Evolutionary conservation across 768 basidiomycete species (phyloP), one percentile per base, ranked within the genome.

Genomic region (Agrocybe praecox): DNA sequence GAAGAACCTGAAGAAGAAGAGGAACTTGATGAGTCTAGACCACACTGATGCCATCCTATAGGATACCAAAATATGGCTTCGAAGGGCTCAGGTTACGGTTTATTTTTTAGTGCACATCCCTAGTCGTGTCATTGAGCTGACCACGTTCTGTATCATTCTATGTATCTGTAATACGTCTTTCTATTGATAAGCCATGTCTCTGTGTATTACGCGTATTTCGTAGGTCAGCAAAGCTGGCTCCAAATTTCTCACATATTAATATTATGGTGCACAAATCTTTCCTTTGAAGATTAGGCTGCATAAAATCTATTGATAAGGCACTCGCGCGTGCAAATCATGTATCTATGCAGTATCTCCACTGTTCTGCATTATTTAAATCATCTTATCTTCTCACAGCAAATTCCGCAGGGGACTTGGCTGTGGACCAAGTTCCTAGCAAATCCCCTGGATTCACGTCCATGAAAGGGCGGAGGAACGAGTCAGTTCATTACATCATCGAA

Each of bases 1-100:
- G 92, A 94, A 63, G 87, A 85, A 66, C 87, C 80, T n/a, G 80
- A 82, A 64, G 78, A 72, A 11, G 80, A 81, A 60, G 79, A 79
- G 55, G 80, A 77, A 56, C 65, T 80, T 55, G 80, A 82, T 62
- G 72, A 69, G 52, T 65, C 68, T 14, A 64, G 64, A 60, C 62
- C 56, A 56, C 69, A 60, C 22, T 26, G 32, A 48, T 58, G 52
- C 53, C 50, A 36, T 23, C 21, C 46, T 21, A 40, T 40, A 3
- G 36, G 14, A 6, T 6, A 15, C 12, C 5, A 5, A 6, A 3
- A 12, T 40, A 6, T n/a, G 12, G 3, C n/a, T 15, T 40, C 12
- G 12, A 15, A 34, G 36, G 14, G 36, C 12, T 3, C 14, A 40
- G 36, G 36, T n/a, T n/a, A 5, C 36, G 6, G 12, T 14, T 40